Conservation (phyloP, 2,329 filamentous ascomycete genomes). For the Colletotrichum somersetense region DNA sequence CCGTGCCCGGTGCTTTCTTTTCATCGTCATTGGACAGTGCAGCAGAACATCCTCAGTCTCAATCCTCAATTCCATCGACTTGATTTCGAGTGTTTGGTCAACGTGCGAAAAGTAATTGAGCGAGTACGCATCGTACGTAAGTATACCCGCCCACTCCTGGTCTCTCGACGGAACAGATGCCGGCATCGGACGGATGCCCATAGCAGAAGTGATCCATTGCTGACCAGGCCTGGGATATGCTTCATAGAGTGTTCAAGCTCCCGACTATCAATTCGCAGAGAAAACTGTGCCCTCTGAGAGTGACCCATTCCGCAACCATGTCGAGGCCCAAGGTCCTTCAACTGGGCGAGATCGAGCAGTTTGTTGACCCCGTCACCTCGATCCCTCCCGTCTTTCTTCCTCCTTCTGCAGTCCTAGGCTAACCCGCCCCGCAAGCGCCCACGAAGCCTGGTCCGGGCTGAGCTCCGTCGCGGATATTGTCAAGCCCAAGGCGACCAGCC, state of each 20-base stretch:
- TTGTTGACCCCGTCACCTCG: conserved; percentile 34
- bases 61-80: too few relatives aligned
- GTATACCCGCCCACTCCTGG: neutral
- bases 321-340: conserved; percentile 53
- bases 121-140: neutral
- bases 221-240: neutral
- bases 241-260: too few relatives aligned
- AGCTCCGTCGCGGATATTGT: conserved; percentile 74
- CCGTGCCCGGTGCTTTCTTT: neutral
- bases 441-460: conserved; percentile 73
- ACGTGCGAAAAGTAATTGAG: neutral
- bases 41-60: neutral
- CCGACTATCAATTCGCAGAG: neutral
- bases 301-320: conserved; percentile 12
- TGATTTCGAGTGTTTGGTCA: neutral
- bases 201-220: neutral
- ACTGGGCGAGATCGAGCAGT: conserved; percentile 57
- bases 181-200: neutral
- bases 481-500: conserved; percentile 69
- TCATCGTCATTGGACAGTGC: neutral
- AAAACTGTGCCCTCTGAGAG: too few relatives aligned
- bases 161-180: neutral
- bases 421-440: conserved; percentile 69
- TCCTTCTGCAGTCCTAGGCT: too few relatives aligned
- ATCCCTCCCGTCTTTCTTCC: too few relatives aligned